Base-by-base conservation (phyloP, 371 early-diverging fungal species). In the Syncephalastrum monosporum region DNA sequence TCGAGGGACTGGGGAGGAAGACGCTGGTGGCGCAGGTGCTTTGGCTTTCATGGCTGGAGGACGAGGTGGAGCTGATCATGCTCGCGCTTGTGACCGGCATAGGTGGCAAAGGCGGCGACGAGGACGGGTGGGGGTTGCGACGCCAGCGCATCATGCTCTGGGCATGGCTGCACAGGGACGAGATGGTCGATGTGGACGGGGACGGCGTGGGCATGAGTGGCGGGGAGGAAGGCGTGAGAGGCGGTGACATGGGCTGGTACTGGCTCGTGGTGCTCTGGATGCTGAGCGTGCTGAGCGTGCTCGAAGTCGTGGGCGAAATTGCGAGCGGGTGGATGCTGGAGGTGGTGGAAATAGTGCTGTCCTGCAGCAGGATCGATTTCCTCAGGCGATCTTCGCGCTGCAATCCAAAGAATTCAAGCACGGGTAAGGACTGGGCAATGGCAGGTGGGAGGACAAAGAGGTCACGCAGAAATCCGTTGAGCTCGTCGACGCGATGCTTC, bases 341-440 rank as follows among this genome's bases (percentile, higher is more conserved):
- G 53, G 13, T 55, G 55, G 42, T 23, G 29, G 47, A 44, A 4
- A n/a, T 19, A 21, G 29, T 60, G 61, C 14, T 60, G 58, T 52
- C 59, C 59, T 21, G 60, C 50, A 47, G 65, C 70, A 33, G 38
- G 38, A 21, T 19, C 54, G 61, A 12, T 57, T 54, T 52, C 59
- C 59, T 21, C 58, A 49, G 46, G 65, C 70, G 10, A 47, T 56
- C 25, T 61, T 65, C 42, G n/a, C 27, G 16, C 15, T 65, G 60
- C 17, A 56, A 43, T 19, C 70, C 70, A 63, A 69, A 69, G 50
- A 69, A 69, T 56, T 65, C 70, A 46, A 65, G 46, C n/a, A 69
- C 66, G 29, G 62, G 52, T 47, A 65, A 33, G 5, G 70, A 63
- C 49, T 65, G 63, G 8, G 60, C 49, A 21, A 65, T 60, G 6